Evolutionary conservation across 306 rosid genomes (phyloP), one percentile per base, ranked within the genome.

Genomic region (Acacia melanoxylon): DNA sequence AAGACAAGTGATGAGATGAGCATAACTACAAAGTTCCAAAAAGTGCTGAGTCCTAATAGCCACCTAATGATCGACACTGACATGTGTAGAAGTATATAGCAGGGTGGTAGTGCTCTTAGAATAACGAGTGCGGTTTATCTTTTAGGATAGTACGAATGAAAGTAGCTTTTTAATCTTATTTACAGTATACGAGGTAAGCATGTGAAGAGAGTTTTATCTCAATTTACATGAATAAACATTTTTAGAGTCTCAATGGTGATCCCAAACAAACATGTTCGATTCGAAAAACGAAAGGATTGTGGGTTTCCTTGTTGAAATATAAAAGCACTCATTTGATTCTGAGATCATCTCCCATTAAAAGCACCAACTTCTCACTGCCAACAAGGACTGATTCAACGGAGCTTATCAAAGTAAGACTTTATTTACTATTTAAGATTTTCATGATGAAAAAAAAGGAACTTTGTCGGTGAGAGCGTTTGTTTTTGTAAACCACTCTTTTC

Each of bases 31-130:
- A 82, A 79, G 56, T 79, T 76, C 68, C 61, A 72, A 70, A 77
- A 88, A 83, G 83, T 79, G 77, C 54, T 78, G 0, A n/a, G 59
- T 82, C 69, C 63, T 74, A 61, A 56, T 66, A 15, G 54, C 83
- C 74, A 82, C 71, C 82, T 78, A 75, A 67, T 37, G 17, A n/a
- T 75, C 72, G 75, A 46, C 35, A 82, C 81, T 80, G 79, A 84
- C 84, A 66, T 46, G 22, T 33, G 71, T 14, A 84, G 27, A 72
- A 76, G 62, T 68, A 75, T 77, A 22, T 58, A 22, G 65, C 61
- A 41, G 48, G 10, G 33, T 65, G 10, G 33, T 72, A 63, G 68
- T 68, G 72, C 80, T 81, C 15, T 8, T 11, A 27, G 58, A 59
- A 76, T 61, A 61, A 24, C 17, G 67, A 61, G 66, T 59, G 11